A percentile compares a stretch with the other conserved stretches of the same genome.
Conservation (phyloP, 2,329 filamentous ascomycete species). For the Penicillium psychrosexuale region DNA sequence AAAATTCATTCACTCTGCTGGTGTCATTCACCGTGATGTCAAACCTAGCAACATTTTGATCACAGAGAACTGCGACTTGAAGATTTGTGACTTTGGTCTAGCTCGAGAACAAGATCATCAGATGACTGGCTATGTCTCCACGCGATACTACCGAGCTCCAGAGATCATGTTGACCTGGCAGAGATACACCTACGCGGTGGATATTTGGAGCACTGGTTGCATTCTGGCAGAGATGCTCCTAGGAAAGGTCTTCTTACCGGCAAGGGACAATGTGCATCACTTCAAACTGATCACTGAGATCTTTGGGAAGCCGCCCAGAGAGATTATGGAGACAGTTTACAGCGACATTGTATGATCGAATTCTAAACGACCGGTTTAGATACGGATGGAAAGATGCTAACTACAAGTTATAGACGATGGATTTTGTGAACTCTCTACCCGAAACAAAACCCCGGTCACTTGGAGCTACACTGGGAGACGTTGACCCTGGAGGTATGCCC, state of each 20-base stretch:
- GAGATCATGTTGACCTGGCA: constrained; percentile 99
- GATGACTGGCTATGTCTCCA: constrained; percentile 98
- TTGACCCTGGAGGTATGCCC: constrained; percentile 2
- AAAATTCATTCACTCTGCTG: constrained; percentile 97
- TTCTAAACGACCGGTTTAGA: too few species aligned
- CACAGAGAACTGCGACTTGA: constrained; percentile 98
- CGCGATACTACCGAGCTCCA: constrained; percentile 93
- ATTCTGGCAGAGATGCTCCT: constrained; percentile 99
- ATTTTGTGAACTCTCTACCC: constrained; percentile 6
- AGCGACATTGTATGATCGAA: constrained; percentile 68
- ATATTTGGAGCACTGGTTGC: constrained; percentile 98
- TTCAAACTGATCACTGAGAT: constrained; percentile 99
- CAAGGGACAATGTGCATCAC: constrained; percentile 98
- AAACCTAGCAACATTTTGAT: constrained; percentile 98
- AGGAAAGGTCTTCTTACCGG: constrained; percentile 93
- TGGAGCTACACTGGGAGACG: background rate
- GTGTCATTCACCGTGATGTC: constrained; percentile 69
- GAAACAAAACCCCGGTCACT: background rate
- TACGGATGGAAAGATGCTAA: background rate
- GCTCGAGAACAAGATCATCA: constrained; percentile 96
- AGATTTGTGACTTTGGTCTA: constrained; percentile 97
- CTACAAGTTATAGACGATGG: background rate
- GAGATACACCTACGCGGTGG: constrained; percentile 97
- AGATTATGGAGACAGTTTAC: constrained; percentile 96
- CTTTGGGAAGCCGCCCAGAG: constrained; percentile 88